Percentiles rank a stretch among this genome's conserved stretches.
These are phyloP conservation scores for Hyaloscypha hepaticicola DNA, from an alignment of 495 filamentous ascomycete genomes.

Conservation along the genomic window DNA sequence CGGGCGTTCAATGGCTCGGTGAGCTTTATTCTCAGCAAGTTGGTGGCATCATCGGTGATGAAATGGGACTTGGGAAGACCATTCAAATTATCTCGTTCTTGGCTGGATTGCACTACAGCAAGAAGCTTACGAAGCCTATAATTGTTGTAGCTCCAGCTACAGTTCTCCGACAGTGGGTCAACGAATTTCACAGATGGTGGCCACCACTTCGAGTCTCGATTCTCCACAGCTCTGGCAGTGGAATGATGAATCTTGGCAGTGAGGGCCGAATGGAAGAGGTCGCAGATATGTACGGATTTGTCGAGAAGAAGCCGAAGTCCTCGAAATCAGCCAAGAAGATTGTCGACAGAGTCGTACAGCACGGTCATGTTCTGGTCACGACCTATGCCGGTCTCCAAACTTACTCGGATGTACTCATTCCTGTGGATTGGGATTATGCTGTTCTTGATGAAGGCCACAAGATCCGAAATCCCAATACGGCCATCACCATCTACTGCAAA, in stretches of 20 bases:
- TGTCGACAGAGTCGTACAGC: conserved; percentile 75
- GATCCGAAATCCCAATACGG: conserved; percentile 92
- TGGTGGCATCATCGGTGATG: conserved; percentile 93
- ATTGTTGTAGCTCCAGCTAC: conserved; percentile 92
- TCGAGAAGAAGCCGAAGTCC: conserved; percentile 41
- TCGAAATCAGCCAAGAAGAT: conserved; percentile 71
- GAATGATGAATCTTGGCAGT: conserved; percentile 79
- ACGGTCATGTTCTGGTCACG: conserved; percentile 91
- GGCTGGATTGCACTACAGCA: conserved; percentile 87
- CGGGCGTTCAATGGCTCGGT: conserved; percentile 94
- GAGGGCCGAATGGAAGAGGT: conserved; percentile 74
- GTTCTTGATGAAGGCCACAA: conserved; percentile 97
- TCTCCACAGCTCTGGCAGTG: conserved; percentile 89
- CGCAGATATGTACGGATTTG: conserved; percentile 42
- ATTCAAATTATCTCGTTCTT: conserved; percentile 92
- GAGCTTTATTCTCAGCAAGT: conserved; percentile 86
- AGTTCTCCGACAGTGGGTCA: conserved; percentile 94
- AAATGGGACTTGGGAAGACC: conserved; percentile 98
- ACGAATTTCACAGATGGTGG: conserved; percentile 98
- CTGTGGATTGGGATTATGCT: conserved; percentile 86
- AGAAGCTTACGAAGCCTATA: conserved; percentile 75
- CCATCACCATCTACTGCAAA: conserved; percentile 90
- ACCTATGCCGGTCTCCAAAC: conserved; percentile 92
- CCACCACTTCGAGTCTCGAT: conserved; percentile 92
- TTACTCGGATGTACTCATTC: conserved; percentile 75